Conservation (phyloP, 768 basidiomycete species). For the Phaffia tasmanica region DNA sequence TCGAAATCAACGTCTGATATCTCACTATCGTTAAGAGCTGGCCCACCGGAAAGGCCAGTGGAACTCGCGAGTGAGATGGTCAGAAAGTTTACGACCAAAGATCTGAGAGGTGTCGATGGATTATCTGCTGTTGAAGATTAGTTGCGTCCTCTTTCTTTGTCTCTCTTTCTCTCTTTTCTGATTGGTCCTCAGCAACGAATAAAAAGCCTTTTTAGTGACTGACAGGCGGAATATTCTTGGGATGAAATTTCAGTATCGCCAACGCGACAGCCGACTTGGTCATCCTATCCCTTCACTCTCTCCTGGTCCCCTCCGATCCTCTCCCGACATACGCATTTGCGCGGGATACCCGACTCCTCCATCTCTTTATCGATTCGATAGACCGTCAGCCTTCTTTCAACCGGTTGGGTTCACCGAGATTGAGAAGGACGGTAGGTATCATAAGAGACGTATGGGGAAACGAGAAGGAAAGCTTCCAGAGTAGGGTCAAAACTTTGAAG, state of each 20-base stretch:
- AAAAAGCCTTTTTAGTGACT: no score
- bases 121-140: slow-evolving; percentile 79
- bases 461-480: no score
- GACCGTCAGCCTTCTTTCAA: slow-evolving; percentile 45
- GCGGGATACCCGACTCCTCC: slow-evolving; percentile 61
- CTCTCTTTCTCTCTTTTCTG: not conserved
- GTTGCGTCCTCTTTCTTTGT: slow-evolving; percentile 43
- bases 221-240: no score
- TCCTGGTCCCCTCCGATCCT: slow-evolving; percentile 6
- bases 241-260: slow-evolving; percentile 43
- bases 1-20: slow-evolving; percentile 56
- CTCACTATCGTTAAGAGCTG: slow-evolving; percentile 56
- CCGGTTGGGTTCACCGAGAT: no score
- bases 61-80: slow-evolving; percentile 62
- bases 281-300: slow-evolving; percentile 16
- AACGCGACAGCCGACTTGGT: slow-evolving; percentile 74
- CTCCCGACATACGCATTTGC: slow-evolving; percentile 80
- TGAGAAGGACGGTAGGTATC: no score
- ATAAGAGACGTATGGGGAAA: no score
- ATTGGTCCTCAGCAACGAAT: no score
- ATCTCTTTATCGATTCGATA: slow-evolving; percentile 41
- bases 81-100: slow-evolving; percentile 72
- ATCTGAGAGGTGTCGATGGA: slow-evolving; percentile 54
- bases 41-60: slow-evolving; percentile 60
- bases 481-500: no score